These are phyloP conservation scores for Xylaria arbuscula DNA, from an alignment of 2,329 filamentous ascomycete genomes.

Conservation along the genomic window DNA sequence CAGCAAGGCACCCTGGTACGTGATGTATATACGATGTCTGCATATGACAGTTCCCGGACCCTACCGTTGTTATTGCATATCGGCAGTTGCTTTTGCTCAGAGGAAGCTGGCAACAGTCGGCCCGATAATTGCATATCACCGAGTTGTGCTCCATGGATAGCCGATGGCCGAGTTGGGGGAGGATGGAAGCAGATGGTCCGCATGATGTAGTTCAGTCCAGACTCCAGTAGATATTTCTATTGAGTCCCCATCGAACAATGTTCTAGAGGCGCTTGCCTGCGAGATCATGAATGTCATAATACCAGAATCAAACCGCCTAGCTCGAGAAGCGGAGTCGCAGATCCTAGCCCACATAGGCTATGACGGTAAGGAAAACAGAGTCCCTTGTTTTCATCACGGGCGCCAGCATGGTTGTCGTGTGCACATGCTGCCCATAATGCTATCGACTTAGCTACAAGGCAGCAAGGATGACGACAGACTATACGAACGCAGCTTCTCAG, in stretches of 20 bases:
- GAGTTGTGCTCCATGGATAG: neutral
- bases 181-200: neutral
- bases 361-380: neutral
- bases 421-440: neutral
- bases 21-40: too few species aligned
- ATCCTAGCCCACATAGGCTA: neutral
- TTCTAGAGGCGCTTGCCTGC: too few species aligned
- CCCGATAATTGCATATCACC: slow-evolving; percentile 31
- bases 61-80: slow-evolving; percentile 13
- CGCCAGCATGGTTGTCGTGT: neutral
- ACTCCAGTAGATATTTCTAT: neutral
- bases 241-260: neutral
- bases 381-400: neutral
- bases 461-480: neutral
- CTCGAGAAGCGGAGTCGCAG: neutral
- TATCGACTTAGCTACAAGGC: neutral
- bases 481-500: neutral
- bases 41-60: too few species aligned
- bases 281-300: slow-evolving; percentile 1
- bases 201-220: neutral
- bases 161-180: neutral
- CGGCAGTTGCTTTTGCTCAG: neutral
- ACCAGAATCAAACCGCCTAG: neutral
- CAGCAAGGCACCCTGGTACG: neutral
- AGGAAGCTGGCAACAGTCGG: neutral